A percentile compares a stretch with the other conserved stretches of the same genome.
phyloP scores from a whole-genome alignment of 2,329 filamentous ascomycete species.

The Massarina eburnea region DNA sequence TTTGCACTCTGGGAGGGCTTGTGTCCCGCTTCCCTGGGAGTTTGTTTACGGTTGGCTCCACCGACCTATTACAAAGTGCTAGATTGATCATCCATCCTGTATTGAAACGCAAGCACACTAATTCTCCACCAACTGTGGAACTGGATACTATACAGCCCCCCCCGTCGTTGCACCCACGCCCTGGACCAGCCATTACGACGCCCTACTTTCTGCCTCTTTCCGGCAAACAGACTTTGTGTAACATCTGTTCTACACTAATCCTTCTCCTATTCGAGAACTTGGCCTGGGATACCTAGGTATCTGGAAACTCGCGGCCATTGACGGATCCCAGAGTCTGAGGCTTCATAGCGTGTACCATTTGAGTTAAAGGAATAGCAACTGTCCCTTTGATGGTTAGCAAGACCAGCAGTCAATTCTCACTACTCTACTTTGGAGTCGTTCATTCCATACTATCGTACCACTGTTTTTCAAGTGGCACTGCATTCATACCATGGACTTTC shows the following conservation, averaged over 20 bases:
- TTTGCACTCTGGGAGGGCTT: background rate
- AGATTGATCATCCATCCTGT: background rate
- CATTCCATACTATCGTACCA: background rate
- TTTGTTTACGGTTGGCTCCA: background rate
- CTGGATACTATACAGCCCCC: background rate
- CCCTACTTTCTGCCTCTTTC: background rate
- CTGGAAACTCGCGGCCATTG: conserved; percentile 3
- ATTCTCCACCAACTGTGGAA: conserved; percentile 2
- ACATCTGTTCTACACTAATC: background rate
- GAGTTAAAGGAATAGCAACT: background rate
- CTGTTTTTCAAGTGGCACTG: background rate
- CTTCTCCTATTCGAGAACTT: background rate
- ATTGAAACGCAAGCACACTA: background rate
- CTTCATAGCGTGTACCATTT: background rate
- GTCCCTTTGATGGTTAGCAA: background rate
- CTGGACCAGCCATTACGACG: background rate
- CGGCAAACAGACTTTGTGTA: background rate
- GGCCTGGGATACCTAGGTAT: background rate
- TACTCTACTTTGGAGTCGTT: background rate
- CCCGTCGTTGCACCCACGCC: background rate
- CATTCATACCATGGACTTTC: conserved; percentile 22
- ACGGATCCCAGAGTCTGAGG: background rate
- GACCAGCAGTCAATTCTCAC: background rate
- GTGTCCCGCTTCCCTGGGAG: background rate
- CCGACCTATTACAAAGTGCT: background rate